Percentiles rank a stretch among this genome's conserved stretches.
These are phyloP conservation scores for Axilococcus clingmanii DNA, from an alignment of 139 green algal genomes.

Conservation along the genomic window DNA sequence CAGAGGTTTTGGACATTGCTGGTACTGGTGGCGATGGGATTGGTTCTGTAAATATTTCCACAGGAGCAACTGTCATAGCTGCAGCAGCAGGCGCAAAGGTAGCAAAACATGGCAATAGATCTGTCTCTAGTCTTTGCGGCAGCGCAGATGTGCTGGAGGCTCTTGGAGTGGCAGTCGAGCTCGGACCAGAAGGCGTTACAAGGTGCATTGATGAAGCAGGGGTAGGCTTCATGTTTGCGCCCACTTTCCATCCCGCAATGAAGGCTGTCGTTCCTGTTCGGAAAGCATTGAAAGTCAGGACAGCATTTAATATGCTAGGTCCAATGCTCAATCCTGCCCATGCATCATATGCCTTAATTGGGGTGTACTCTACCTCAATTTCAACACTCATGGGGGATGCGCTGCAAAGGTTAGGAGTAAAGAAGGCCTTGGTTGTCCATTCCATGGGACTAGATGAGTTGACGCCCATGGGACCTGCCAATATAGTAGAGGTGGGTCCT, in stretches of 20 bases:
- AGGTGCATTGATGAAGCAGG: constrained; percentile 73
- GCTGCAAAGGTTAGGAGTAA: constrained; percentile 63
- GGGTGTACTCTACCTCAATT: constrained; percentile 73
- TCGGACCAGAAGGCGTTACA: constrained; percentile 71
- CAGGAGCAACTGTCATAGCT: constrained; percentile 84
- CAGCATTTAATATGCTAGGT: constrained; percentile 91
- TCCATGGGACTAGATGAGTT: constrained; percentile 93
- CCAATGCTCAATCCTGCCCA: constrained; percentile 93
- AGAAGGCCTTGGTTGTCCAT: constrained; percentile 93
- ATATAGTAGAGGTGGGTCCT: constrained; percentile 79
- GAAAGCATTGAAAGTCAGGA: constrained; percentile 46
- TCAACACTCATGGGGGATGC: constrained; percentile 74
- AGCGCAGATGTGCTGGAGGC: constrained; percentile 89
- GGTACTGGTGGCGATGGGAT: constrained; percentile 96
- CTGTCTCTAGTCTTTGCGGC: constrained; percentile 88
- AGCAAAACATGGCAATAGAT: constrained; percentile 94
- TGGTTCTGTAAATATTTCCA: constrained; percentile 98
- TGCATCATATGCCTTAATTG: constrained; percentile 79
- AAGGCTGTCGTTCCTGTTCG: constrained; percentile 20
- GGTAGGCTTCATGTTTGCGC: constrained; percentile 98
- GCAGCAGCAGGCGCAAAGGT: constrained; percentile 90
- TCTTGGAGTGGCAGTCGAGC: constrained; percentile 81
- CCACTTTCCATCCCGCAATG: constrained; percentile 73
- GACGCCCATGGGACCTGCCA: constrained; percentile 83
- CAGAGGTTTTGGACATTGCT: constrained; percentile 89